phyloP scores from a whole-genome alignment of 2,329 filamentous ascomycete genomes.

The Xylariales sp. region DNA sequence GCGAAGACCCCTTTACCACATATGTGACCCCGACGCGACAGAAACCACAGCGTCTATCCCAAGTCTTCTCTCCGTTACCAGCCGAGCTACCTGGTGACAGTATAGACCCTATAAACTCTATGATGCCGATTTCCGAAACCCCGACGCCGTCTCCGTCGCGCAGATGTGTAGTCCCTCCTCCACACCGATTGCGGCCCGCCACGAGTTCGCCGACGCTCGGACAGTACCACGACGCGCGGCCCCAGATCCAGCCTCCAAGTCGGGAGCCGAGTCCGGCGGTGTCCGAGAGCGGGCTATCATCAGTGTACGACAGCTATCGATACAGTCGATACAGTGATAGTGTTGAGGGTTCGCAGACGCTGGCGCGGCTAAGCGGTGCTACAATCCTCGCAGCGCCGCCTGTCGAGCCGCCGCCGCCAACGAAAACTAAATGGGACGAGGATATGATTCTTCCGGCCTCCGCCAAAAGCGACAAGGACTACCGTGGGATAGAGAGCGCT shows the following conservation, averaged over 20 bases:
- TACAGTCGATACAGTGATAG: conserved; percentile 36
- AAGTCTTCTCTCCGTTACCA: conserved; percentile 46
- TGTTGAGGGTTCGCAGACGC: conserved; percentile 24
- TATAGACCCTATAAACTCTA: background rate
- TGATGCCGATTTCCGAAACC: conserved; percentile 20
- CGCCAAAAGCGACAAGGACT: background rate
- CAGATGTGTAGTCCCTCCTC: conserved; percentile 41
- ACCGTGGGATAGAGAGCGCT: background rate
- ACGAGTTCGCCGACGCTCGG: conserved; percentile 44
- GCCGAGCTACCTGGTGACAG: conserved; percentile 29
- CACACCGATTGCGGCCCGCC: conserved; percentile 40
- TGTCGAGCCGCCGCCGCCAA: conserved; percentile 15
- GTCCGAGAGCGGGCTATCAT: conserved; percentile 48
- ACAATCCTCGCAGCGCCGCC: conserved; percentile 35
- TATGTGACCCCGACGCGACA: conserved; percentile 29
- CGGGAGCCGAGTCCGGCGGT: conserved; percentile 34
- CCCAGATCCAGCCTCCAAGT: conserved; percentile 36
- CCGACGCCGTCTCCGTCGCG: conserved; percentile 42
- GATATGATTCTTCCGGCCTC: background rate
- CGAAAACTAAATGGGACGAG: conserved; percentile 18
- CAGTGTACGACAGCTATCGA: conserved; percentile 48
- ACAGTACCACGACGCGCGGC: conserved; percentile 12
- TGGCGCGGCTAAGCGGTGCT: conserved; percentile 32
- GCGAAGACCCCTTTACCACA: conserved; percentile 47
- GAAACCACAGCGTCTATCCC: conserved; percentile 43